Conservation (phyloP, 495 filamentous ascomycete species). For the Jackrogersella minutella region DNA sequence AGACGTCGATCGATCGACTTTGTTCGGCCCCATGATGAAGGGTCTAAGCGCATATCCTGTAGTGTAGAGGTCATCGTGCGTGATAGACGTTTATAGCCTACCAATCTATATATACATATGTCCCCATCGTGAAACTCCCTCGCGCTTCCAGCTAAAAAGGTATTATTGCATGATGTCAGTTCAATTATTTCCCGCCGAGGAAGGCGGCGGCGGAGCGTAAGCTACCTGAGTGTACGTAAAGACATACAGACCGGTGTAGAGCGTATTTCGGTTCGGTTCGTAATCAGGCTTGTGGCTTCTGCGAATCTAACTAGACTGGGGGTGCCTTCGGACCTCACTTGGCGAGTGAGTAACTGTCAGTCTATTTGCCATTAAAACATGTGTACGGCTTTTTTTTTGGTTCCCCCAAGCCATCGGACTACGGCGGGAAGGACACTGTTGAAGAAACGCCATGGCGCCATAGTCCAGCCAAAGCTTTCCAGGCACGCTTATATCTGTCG, state of each 20-base stretch:
- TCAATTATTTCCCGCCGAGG: background rate
- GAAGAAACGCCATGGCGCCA: conserved; percentile 8
- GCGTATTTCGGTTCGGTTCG: background rate
- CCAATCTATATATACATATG: background rate
- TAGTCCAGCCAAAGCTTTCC: background rate
- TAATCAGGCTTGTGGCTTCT: conserved; percentile 1
- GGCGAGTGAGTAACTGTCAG: background rate
- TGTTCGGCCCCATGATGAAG: background rate
- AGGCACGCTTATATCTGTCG: background rate
- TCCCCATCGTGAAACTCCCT: background rate
- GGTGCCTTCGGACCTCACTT: background rate
- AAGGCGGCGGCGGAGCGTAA: background rate
- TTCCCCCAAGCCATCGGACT: background rate
- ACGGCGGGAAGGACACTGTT: background rate
- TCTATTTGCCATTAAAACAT: background rate
- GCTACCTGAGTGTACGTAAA: no score
- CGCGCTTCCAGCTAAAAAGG: background rate
- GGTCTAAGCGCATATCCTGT: background rate
- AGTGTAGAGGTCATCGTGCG: conserved; percentile 4
- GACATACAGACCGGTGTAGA: background rate
- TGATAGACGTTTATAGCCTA: background rate
- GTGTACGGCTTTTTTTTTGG: no score
- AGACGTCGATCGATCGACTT: conserved; percentile 20
- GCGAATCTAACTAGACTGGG: background rate
- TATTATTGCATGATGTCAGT: background rate